Evolutionary conservation across 1,284 basidiomycete genomes (phyloP), one percentile per base, ranked within the genome.

Genomic region (Ganoderma boninense): DNA sequence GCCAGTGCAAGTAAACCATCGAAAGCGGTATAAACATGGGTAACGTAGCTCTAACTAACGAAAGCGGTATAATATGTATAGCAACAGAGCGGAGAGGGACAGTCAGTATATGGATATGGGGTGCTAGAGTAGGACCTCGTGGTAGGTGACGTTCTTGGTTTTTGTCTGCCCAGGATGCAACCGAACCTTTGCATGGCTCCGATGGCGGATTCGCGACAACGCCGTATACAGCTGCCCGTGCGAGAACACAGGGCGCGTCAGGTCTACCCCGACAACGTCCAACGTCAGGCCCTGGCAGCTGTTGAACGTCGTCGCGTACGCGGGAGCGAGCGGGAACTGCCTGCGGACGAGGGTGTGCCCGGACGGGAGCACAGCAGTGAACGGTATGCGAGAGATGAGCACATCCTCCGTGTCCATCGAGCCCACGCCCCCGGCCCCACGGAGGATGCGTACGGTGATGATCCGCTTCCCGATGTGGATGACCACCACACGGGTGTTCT

Each of bases 211-310:
- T 7, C 82, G 76, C 14, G 84, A 84, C 10, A 85, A 70, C 1
- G 82, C 84, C 0, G 84, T 84, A 67, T 86, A 85, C 6, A 85
- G 75, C 68, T 85, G 84, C 1, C 84, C 84, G 75, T 86, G 84
- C 16, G 81, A 79, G 73, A 86, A 86, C 2, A 84, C 84, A 1
- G 78, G 73, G 0, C 69, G 66, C 1, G 78, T 79, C 4, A 82
- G 64, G 68, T 85, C 84, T 0, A 85, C 74, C 2, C 79, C 84
- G 13, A 84, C 75, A 2, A 74, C 60, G 66, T 85, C 81, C 1
- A 84, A 71, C 3, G 84, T 84, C 2, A 84, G 75, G 5, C 83
- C 84, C 73, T 84, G 84, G 72, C 83, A 85, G 70, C 82, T 82
- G 69, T 84, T 83, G 75, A 85, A 84, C 26, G 83, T 85, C 2